Evolutionary conservation across 305 asterid species (phyloP), one percentile per base, ranked within the genome.

Genomic region (Nicotiana rustica): DNA sequence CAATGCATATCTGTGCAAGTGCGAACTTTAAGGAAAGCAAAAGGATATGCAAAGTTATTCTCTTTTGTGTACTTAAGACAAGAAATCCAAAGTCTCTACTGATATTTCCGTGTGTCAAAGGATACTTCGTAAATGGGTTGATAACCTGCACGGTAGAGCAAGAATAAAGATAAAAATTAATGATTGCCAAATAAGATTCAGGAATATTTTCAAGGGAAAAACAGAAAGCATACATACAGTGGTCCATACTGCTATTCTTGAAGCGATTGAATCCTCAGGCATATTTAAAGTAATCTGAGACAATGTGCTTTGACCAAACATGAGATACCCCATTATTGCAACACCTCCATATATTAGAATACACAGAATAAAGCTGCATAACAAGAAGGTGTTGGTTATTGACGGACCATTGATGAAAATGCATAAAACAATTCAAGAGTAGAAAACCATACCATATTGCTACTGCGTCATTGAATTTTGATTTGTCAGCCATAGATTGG

Each of bases 401-500:
- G 81, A 25, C 59, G 67, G 81, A 80, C 79, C 21, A 71, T 38
- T 82, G 77, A 64, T 57, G 79, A 41, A 75, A 81, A 66, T 21
- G 35, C 60, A 9, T 10, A 66, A 81, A 36, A 49, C 15, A 12
- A 31, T 67, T 77, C 59, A 67, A 57, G 44, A 67, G 77, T 41
- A 71, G 31, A 81, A 49, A 38, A n/a, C 31, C 71, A 70, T 85
- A 92, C 97, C 98, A 88, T 83, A 91, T 83, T 38, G 90, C 31
- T 12, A 96, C 77, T 57, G 99, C 99, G 84, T 64, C 90, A 10
- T 89, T 89, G 86, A 96, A 96, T 77, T 94, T 90, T 82, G 89
- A 90, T 86, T 92, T 96, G 84, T 96, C 98, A 64, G 96, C 97
- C 99, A 96, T 96, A 68, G 99, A 94, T 83, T 92, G 98, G 89